Conservation (phyloP, 441 rosid species). For the Croton laevigatus region DNA sequence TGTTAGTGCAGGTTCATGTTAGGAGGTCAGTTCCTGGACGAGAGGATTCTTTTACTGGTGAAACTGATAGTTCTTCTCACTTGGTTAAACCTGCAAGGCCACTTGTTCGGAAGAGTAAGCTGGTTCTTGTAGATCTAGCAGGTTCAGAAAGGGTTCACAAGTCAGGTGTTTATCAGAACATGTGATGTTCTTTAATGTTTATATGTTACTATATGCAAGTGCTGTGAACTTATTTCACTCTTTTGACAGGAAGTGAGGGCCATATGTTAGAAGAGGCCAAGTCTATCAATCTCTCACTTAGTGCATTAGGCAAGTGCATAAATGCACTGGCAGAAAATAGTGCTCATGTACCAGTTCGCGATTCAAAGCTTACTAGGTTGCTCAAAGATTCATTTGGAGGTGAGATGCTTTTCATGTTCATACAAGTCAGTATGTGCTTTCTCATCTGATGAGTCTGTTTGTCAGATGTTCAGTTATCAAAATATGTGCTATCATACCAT, state of each 20-base stretch:
- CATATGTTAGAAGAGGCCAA: constrained; percentile 98
- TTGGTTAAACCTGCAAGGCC: constrained; percentile 72
- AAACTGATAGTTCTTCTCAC: constrained; percentile 52
- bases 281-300: constrained; percentile 95
- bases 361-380: constrained; percentile 95
- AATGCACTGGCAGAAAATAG: constrained; percentile 98
- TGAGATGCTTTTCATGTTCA: constrained; percentile 33
- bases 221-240: constrained; percentile 18
- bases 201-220: not conserved
- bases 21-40: constrained; percentile 71
- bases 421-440: constrained; percentile 6
- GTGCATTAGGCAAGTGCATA: constrained; percentile 98
- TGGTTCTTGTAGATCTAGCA: constrained; percentile 92
- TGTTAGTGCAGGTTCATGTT: constrained; percentile 68
- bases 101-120: constrained; percentile 87
- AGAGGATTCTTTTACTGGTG: constrained; percentile 53
- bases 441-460: constrained; percentile 14
- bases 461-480: constrained; percentile 5
- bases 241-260: constrained; percentile 93
- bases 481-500: not conserved
- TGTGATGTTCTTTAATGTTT: not conserved
- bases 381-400: constrained; percentile 99
- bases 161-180: constrained; percentile 58
- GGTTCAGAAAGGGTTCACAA: constrained; percentile 98
- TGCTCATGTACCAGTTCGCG: constrained; percentile 95